Base-by-base conservation (phyloP, 2,329 filamentous ascomycete species). In the Colletotrichum sp. region DNA sequence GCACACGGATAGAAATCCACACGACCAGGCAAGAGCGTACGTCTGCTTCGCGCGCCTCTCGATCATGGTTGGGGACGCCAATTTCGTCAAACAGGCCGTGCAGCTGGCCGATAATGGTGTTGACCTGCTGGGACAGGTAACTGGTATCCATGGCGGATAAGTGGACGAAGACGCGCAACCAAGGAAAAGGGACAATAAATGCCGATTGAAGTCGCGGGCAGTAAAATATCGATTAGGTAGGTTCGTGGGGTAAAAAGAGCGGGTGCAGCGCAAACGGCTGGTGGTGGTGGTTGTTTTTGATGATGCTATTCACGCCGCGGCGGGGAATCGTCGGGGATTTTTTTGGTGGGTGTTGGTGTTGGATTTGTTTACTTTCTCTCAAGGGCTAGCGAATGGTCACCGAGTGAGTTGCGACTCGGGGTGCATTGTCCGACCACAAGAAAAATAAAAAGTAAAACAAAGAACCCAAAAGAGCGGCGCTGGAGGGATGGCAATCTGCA, bases 51-150 rank as follows among this genome's bases (percentile, higher is more conserved):
- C 97, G 91, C 66, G 92, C 90, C 83, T 99, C 96, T 82, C 97
- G 94, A 85, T 99, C 97, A 92, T 98, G 96, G 82, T 89, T 92
- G 32, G 96, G 92, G n/a, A 99, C 95, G 75, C 97, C 97, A 82
- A 99, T 99, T 84, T 99, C 96, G 85, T 99, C 97, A 82, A 98
- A 99, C 74, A 99, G 91, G 79, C 94, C 95, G 86, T 99, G 96
- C 77, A 99, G 91, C 86, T 98, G 96, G 85, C 92, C 92, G 84
- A 99, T 96, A 83, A 98, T 98, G 81, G 92, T 95, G 80, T 95
- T 97, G 87, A 99, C 95, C 91, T 99, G 97, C 85, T 98, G 95
- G 81, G 95, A 95, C 83, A 99, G 90, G 86, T 98, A 98, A 84
- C 95, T 95, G 75, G 96, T 95, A 87, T 98, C 96, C 93, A 98